Evolutionary conservation across 2,329 filamentous ascomycete species (phyloP).

Genomic region (Microdochium nivale): DNA sequence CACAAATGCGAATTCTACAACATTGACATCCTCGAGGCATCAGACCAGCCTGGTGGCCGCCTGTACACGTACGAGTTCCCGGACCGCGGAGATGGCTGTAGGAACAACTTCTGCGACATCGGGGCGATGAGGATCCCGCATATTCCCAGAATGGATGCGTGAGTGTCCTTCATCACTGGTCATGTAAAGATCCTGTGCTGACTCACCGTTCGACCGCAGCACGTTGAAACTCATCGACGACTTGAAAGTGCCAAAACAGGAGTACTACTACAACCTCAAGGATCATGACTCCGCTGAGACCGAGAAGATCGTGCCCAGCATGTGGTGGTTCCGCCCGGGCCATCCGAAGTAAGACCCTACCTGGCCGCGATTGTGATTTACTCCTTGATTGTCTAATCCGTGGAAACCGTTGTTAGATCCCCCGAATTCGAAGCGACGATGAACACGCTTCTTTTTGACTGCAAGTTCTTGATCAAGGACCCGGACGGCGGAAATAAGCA

Average conservation of each 20-base stretch:
- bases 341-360: not conserved
- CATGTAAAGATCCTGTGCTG: too few species aligned
- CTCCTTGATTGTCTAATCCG: not conserved
- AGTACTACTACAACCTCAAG: not conserved
- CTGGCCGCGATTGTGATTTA: too few species aligned
- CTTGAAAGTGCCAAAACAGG: not conserved
- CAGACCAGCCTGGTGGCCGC: slow-evolving; percentile 7
- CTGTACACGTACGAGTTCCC: slow-evolving; percentile 11
- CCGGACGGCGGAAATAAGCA: slow-evolving; percentile 1
- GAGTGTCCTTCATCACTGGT: too few species aligned
- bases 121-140: slow-evolving; percentile 14
- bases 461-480: not conserved
- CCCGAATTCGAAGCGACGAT: not conserved
- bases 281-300: not conserved
- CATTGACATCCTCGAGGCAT: slow-evolving; percentile 12
- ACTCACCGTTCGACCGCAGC: not conserved
- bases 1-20: slow-evolving; percentile 4
- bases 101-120: slow-evolving; percentile 11
- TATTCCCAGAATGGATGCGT: slow-evolving; percentile 9
- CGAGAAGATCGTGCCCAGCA: not conserved
- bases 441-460: not conserved
- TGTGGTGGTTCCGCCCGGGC: not conserved
- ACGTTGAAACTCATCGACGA: not conserved
- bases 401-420: not conserved
- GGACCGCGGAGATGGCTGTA: slow-evolving; percentile 2